Base-by-base conservation (phyloP, 768 basidiomycete species). In the Boletus fagicola region DNA sequence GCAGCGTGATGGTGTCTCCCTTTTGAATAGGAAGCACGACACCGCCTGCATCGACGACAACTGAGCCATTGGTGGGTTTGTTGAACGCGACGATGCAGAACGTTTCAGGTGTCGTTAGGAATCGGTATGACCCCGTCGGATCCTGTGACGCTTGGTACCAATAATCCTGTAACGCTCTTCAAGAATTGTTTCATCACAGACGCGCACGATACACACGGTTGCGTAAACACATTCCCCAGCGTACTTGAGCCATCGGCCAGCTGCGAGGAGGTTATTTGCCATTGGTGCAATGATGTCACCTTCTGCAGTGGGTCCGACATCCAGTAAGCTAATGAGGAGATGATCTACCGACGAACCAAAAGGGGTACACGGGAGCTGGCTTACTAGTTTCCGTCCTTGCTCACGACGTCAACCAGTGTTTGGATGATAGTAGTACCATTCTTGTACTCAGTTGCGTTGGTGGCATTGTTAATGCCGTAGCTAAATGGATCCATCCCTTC, bases 381-480 rank as follows among this genome's bases (percentile, higher is more conserved):
- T 63, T 61, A 82, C 81, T 77, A 84, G 63, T 85, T 84, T 11
- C 84, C 84, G 57, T 83, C 82, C 73, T 85, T 85, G 28, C 82
- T 80, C n/a, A 80, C 83, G 56, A 85, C 78, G 59, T 85, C 83
- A 26, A 81, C 77, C 50, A 84, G 63, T 0, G 76, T 80, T 53
- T 79, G 80, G 3, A 85, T 67, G 46, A 83, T 80, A 12, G 76
- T 75, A 2, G 78, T 70, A 0, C 75, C 78, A 50, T 78, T 79
- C 71, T 79, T 83, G 62, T 83, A 84, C 53, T 79, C 62, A 24
- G 62, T 68, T 0, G 73, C 67, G 49, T 72, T 65, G 35, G 81
- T 82, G 8, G 73, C 76, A 4, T 71, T 69, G 60, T 80, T 77
- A 33, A 76, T 66, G 1, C 82, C 83, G 48, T 78, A 83, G 53